Base-by-base conservation (phyloP, 768 basidiomycete species). In the Nevesoporus exiguus region DNA sequence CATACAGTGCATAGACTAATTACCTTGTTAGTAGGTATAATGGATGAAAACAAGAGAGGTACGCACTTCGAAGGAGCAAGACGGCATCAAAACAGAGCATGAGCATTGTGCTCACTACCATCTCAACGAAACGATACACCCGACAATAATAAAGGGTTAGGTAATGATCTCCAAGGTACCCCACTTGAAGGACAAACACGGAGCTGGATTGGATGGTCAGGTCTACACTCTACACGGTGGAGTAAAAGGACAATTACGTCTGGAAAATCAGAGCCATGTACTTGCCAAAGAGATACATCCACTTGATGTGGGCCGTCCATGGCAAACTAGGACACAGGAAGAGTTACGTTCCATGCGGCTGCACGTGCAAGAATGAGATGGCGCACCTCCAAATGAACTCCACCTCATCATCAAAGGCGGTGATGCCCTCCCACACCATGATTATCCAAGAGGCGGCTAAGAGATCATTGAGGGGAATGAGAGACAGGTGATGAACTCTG, bases 241-340 rank as follows among this genome's bases (percentile, higher is more conserved):
- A 41, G 15, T 7, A n/a, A 27, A 40, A 2, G 1, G 11, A 19
- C 19, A 49, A 10, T 52, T 36, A 65, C 67, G 54, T 59, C 34
- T 65, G 67, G 1, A 52, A 2, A 2, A 11, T 19, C n/a, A 69
- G 13, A 3, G 49, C 55, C 41, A 52, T 44, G n/a, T 63, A 69
- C 47, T 52, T 69, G 4, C 53, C 54, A 42, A 67, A 57, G n/a
- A 69, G 21, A 42, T 61, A 68, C n/a, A 69, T 11, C 67, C 67
- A 69, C 42, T 69, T 69, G 37, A 62, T 37, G 24, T 48, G 41
- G 6, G 60, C 56, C 10, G 7, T 48, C 3, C 8, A 10, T 15
- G 65, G 39, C 52, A 63, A 61, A 7, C 66, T 68, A 30, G 30
- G 17, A 22, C 0, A 19, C 3, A 25, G 25, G 4, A 17, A 2